These are phyloP conservation scores for Nigrospora osmanthi DNA, from an alignment of 2,329 filamentous ascomycete genomes.

Conservation along the genomic window DNA sequence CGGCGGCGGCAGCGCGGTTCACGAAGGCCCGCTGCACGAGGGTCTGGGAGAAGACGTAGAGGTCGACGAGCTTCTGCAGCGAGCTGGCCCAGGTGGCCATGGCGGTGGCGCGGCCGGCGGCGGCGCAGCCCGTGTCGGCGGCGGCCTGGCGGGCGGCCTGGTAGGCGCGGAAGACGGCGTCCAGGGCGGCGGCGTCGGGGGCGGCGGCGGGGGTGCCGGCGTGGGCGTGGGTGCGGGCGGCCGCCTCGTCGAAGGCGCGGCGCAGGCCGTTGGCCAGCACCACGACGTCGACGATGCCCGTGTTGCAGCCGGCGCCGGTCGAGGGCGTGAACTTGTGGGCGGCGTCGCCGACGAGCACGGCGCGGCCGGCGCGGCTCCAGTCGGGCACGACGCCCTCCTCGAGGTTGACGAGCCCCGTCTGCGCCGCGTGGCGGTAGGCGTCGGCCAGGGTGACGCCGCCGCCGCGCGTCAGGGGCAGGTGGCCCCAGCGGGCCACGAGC, in stretches of 20 bases:
- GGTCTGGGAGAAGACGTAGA: not conserved
- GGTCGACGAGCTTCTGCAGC: not conserved
- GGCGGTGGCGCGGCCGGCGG: not conserved
- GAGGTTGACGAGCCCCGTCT: not conserved
- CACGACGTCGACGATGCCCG: not conserved
- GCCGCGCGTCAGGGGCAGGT: constrained; percentile 13
- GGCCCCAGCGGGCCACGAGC: constrained; percentile 16
- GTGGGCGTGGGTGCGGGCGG: too few species aligned
- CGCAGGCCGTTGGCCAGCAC: not conserved
- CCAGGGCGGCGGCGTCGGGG: not conserved
- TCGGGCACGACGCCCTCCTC: not conserved
- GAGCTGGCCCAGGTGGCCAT: not conserved
- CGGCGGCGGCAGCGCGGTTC: not conserved
- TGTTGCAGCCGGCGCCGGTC: constrained; percentile 21
- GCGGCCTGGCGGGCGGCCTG: not conserved
- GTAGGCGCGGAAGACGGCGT: not conserved
- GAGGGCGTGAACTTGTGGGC: constrained; percentile 22
- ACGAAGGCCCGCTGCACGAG: not conserved
- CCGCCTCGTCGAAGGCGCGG: too few species aligned
- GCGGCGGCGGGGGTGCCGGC: too few species aligned
- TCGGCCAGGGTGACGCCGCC: not conserved
- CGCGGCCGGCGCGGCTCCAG: constrained; percentile 6
- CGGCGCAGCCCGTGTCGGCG: not conserved
- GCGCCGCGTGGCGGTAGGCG: too few species aligned
- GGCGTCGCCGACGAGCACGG: constrained; percentile 26